phyloP scores from a whole-genome alignment of 139 green algal genomes.

The Chlamydomonas eustigma region DNA sequence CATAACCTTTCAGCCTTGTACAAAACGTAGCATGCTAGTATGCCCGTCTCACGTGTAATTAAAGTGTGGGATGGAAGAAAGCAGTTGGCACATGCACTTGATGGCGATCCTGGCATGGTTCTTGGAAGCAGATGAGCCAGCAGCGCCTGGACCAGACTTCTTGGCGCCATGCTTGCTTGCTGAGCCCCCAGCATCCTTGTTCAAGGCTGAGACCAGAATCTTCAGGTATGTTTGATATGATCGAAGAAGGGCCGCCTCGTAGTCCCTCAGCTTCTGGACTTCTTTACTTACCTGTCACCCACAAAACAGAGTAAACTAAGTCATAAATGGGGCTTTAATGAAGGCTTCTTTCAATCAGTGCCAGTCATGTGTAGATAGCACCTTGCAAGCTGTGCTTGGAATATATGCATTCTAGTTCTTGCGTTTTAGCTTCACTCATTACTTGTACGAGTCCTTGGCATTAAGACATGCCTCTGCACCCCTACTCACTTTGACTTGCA shows the following conservation, averaged over 20 bases:
- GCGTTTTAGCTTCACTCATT: no score
- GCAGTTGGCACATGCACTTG: conserved; percentile 69
- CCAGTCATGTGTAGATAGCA: no score
- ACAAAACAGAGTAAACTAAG: no score
- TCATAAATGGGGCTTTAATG: no score
- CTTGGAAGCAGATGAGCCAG: conserved; percentile 1
- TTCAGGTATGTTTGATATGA: conserved; percentile 81
- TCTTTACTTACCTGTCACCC: conserved; percentile 73
- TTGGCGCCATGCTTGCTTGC: no score
- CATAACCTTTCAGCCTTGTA: no score
- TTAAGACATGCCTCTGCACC: no score
- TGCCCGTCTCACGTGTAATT: conserved; percentile 19
- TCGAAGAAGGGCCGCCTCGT: conserved; percentile 72
- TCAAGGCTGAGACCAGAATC: conserved; percentile 48
- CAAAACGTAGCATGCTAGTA: no score
- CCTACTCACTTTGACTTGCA: conserved; percentile 42
- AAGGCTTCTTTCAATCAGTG: no score
- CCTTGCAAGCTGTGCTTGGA: no score
- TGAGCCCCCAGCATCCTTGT: background rate
- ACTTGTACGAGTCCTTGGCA: no score
- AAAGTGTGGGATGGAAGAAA: conserved; percentile 37
- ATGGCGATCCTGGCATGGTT: conserved; percentile 51
- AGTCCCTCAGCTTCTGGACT: conserved; percentile 69
- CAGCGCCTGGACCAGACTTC: background rate
- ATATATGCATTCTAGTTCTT: no score